phyloP scores from a whole-genome alignment of 345 rosid genomes.

The Hibiscus mutabilis region DNA sequence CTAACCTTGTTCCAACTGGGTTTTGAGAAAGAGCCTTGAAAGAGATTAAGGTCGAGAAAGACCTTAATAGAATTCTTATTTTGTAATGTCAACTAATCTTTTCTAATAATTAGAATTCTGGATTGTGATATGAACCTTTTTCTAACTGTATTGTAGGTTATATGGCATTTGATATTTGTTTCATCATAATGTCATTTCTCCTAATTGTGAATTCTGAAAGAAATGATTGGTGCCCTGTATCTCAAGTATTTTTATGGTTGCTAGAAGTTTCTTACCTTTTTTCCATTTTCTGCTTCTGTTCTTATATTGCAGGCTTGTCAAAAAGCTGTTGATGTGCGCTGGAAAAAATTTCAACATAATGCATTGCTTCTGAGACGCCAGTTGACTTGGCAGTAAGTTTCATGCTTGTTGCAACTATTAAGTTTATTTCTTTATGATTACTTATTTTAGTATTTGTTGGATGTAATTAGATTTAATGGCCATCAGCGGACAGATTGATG shows the following conservation, averaged over 20 bases:
- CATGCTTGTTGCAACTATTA: background rate
- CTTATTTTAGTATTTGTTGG: background rate
- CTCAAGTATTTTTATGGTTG: background rate
- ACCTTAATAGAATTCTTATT: background rate
- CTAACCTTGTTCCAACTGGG: background rate
- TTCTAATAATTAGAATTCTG: background rate
- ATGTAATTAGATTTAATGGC: conserved; percentile 52
- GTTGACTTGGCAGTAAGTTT: conserved; percentile 75
- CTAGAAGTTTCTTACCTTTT: background rate
- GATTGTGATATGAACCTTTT: background rate
- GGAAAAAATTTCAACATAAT: conserved; percentile 63
- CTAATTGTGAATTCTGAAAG: background rate
- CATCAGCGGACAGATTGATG: conserved; percentile 76
- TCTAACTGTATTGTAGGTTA: background rate
- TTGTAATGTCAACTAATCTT: background rate
- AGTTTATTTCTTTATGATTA: background rate
- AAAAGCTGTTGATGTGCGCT: conserved; percentile 53
- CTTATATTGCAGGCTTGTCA: conserved; percentile 48
- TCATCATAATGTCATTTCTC: background rate
- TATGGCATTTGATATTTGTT: background rate
- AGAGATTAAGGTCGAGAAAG: no score
- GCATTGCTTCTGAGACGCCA: conserved; percentile 49
- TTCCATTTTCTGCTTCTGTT: background rate
- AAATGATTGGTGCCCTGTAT: background rate
- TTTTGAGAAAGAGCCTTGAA: background rate